Conservation (phyloP, 23 red algal species). For the Gracilaria caudata region DNA sequence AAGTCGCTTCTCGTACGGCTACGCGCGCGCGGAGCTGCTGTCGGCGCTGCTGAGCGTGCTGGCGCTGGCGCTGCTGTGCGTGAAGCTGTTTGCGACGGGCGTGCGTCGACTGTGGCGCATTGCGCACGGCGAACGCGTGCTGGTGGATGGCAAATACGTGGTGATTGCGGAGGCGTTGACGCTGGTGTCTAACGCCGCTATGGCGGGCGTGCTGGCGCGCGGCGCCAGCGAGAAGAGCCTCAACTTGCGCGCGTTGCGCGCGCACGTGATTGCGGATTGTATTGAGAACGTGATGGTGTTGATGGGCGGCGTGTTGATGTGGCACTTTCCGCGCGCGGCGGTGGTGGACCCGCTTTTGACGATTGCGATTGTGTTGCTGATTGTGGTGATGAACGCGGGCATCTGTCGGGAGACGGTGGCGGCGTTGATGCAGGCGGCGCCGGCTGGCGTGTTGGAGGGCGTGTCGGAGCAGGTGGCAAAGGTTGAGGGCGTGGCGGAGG, state of each 20-base stretch:
- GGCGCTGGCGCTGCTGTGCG: constrained; percentile 50
- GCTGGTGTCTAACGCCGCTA: constrained; percentile 44
- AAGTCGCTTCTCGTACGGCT: constrained; percentile 47
- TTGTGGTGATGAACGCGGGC: constrained; percentile 47
- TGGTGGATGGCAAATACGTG: constrained; percentile 61
- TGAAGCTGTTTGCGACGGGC: constrained; percentile 48
- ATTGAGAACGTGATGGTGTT: constrained; percentile 71
- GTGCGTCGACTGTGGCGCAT: constrained; percentile 27
- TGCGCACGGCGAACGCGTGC: not conserved
- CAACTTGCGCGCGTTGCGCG: constrained; percentile 74
- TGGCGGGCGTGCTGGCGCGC: constrained; percentile 63
- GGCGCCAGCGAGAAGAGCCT: constrained; percentile 11
- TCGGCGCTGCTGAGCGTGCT: constrained; percentile 54
- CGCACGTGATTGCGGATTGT: constrained; percentile 74
- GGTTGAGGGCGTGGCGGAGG: constrained; percentile 23
- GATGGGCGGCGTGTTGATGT: constrained; percentile 65
- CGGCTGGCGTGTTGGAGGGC: constrained; percentile 8
- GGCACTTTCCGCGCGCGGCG: constrained; percentile 19
- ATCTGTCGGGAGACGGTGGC: constrained; percentile 49
- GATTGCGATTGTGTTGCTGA: constrained; percentile 51
- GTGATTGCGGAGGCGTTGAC: constrained; percentile 63
- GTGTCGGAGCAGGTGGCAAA: constrained; percentile 10
- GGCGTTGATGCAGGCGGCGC: constrained; percentile 62
- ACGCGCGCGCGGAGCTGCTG: constrained; percentile 64
- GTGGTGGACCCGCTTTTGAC: constrained; percentile 69